These are phyloP conservation scores for Cerioporus squamosus DNA, from an alignment of 1,284 basidiomycete species.

Conservation along the genomic window DNA sequence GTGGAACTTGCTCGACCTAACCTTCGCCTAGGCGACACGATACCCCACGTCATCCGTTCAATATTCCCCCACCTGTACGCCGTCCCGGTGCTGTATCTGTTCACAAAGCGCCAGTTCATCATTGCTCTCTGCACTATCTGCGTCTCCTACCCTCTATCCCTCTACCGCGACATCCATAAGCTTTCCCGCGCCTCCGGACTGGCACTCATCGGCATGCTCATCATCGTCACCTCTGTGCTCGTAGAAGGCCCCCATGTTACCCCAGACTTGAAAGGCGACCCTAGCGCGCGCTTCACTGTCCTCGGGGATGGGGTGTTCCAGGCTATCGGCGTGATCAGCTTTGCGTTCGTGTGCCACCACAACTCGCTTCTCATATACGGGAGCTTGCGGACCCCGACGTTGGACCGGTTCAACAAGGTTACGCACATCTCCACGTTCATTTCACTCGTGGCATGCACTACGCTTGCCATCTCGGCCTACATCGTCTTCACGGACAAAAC, in stretches of 20 bases:
- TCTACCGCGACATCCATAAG: constrained; percentile 98
- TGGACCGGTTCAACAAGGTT: constrained; percentile 93
- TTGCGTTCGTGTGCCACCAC: constrained; percentile 94
- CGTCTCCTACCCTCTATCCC: constrained; percentile 93
- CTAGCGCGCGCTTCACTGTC: constrained; percentile 71
- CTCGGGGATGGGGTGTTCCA: constrained; percentile 83
- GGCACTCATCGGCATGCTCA: constrained; percentile 90
- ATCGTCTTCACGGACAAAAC: constrained; percentile 95
- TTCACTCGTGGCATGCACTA: constrained; percentile 81
- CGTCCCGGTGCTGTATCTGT: constrained; percentile 74
- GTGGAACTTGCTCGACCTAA: constrained; percentile 8
- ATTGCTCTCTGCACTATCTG: constrained; percentile 85
- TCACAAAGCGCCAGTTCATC: constrained; percentile 89
- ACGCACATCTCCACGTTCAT: constrained; percentile 90
- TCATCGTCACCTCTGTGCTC: constrained; percentile 90
- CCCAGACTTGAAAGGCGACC: constrained; percentile 78
- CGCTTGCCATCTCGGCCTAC: constrained; percentile 91
- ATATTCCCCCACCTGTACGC: constrained; percentile 79
- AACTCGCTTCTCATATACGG: constrained; percentile 96
- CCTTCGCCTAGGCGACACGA: constrained; percentile 76
- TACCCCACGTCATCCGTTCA: constrained; percentile 91
- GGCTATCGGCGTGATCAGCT: constrained; percentile 94
- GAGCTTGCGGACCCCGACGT: constrained; percentile 88
- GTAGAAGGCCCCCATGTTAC: constrained; percentile 87
- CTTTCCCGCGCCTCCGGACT: constrained; percentile 92